A percentile compares a stretch with the other conserved stretches of the same genome.
phyloP scores from a whole-genome alignment of 495 filamentous ascomycete species.

The Tuber magnatum region DNA sequence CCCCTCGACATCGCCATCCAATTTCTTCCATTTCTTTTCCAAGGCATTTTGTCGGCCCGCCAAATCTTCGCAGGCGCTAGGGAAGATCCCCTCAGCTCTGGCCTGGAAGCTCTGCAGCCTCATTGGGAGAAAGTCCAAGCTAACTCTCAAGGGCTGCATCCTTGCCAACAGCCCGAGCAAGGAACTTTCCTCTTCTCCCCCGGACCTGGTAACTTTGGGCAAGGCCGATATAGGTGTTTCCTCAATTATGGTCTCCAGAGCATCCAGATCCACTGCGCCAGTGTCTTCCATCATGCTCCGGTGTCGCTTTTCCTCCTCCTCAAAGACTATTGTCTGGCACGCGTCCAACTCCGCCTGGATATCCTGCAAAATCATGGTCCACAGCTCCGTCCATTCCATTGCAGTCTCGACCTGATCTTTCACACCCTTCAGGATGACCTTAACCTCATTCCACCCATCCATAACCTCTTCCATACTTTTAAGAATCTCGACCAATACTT shows the following conservation, averaged over 20 bases:
- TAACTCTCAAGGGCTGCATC: constrained; percentile 89
- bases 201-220: constrained; percentile 40
- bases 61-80: constrained; percentile 82
- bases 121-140: constrained; percentile 96
- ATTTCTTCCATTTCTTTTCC: constrained; percentile 70
- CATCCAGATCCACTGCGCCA: constrained; percentile 70
- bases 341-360: constrained; percentile 85
- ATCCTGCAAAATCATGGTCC: constrained; percentile 86
- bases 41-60: constrained; percentile 61
- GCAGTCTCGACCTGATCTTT: constrained; percentile 90
- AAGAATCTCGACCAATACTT: constrained; percentile 63
- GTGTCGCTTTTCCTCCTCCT: constrained; percentile 92
- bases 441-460: constrained; percentile 75
- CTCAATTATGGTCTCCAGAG: constrained; percentile 89
- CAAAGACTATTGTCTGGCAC: constrained; percentile 73
- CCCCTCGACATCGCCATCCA: constrained; percentile 80
- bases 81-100: constrained; percentile 68
- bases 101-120: constrained; percentile 73
- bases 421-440: constrained; percentile 62
- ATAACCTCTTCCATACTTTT: constrained; percentile 80
- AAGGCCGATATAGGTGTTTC: constrained; percentile 60
- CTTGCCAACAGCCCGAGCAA: constrained; percentile 82
- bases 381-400: constrained; percentile 98
- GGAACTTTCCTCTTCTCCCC: constrained; percentile 50
- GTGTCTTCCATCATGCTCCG: constrained; percentile 57